Percentiles rank a stretch among this genome's conserved stretches.
Conservation (phyloP, 257 asterid species). For the Voacanga thouarsii region DNA sequence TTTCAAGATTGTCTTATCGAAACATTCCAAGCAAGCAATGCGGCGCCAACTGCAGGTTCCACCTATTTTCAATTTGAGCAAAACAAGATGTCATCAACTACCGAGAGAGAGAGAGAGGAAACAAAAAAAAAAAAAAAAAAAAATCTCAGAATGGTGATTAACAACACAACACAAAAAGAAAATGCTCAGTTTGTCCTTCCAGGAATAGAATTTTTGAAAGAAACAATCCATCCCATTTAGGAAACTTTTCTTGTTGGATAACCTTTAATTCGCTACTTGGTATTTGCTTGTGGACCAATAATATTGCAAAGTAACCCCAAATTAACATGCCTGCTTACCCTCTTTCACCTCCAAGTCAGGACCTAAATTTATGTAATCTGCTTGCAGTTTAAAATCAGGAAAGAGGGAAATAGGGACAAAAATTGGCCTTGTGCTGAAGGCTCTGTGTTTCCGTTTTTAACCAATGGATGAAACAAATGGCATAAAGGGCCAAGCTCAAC, state of each 20-base stretch:
- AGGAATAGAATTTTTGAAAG: not conserved
- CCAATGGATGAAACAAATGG: too few species aligned
- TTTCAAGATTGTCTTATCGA: slow-evolving; percentile 42
- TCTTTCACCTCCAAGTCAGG: too few species aligned
- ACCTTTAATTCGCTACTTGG: not conserved
- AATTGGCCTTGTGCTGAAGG: too few species aligned
- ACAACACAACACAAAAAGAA: not conserved
- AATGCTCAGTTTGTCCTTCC: not conserved
- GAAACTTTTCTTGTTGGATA: not conserved
- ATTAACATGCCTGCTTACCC: too few species aligned
- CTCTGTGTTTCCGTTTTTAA: too few species aligned
- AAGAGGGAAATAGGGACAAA: too few species aligned
- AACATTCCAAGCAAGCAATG: slow-evolving; percentile 73
- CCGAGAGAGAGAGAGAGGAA: too few species aligned
- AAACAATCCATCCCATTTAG: not conserved
- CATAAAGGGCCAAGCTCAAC: too few species aligned
- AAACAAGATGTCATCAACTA: not conserved
- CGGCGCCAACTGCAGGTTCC: slow-evolving; percentile 83
- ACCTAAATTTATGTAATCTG: too few species aligned
- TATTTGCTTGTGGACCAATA: too few species aligned
- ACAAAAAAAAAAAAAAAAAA: not conserved
- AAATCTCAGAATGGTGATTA: not conserved
- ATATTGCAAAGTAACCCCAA: too few species aligned
- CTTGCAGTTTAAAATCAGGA: too few species aligned
- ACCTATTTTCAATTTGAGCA: slow-evolving; percentile 31